phyloP scores from a whole-genome alignment of 2,329 filamentous ascomycete species.

The Rhynchosporium agropyri region DNA sequence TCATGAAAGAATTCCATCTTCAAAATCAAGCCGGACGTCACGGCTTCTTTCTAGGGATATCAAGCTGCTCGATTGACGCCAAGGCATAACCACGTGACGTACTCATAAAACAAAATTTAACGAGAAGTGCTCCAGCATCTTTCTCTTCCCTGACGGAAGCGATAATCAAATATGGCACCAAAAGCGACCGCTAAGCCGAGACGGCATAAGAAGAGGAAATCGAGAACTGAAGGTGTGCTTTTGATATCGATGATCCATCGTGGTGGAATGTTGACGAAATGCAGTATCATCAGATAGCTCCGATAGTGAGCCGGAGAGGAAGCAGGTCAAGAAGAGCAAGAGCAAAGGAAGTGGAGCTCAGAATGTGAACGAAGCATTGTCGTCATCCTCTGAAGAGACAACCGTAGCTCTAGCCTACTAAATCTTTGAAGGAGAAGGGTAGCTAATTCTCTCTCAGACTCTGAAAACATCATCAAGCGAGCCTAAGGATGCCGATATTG shows the following conservation, averaged over 20 bases:
- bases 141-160: background rate
- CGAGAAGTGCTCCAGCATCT: background rate
- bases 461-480: slow-evolving; percentile 11
- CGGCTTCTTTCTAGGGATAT: too few species aligned
- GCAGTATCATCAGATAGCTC: slow-evolving; percentile 24
- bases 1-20: background rate
- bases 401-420: background rate
- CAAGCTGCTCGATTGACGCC: background rate
- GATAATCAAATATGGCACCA: slow-evolving; percentile 27
- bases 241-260: background rate
- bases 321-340: slow-evolving; percentile 5
- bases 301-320: slow-evolving; percentile 20
- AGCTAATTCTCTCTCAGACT: background rate
- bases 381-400: slow-evolving; percentile 2
- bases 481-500: slow-evolving; percentile 30
- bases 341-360: background rate
- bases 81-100: background rate
- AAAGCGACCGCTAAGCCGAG: slow-evolving; percentile 29
- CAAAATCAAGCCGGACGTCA: too few species aligned
- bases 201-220: slow-evolving; percentile 39
- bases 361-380: background rate
- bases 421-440: too few species aligned
- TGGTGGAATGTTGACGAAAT: slow-evolving; percentile 4
- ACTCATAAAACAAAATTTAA: background rate
- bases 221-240: slow-evolving; percentile 37